Conservation (phyloP, 257 asterid species). For the Cynanchum wilfordii region DNA sequence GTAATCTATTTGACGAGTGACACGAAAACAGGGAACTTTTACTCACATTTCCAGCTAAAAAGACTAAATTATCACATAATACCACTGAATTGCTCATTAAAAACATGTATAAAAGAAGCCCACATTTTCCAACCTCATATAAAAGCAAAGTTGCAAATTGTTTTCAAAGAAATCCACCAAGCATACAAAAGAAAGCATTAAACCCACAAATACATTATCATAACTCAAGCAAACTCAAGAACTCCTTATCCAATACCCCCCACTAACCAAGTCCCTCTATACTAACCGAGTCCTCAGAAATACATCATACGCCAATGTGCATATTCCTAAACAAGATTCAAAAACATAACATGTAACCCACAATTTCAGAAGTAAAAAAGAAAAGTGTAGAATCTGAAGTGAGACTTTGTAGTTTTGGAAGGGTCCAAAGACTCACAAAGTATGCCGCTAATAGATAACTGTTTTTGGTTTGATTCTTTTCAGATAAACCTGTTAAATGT, state of each 20-base stretch:
- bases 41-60: conserved; percentile 29
- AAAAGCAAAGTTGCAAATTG: conserved; percentile 37
- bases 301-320: neutral
- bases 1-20: conserved; percentile 25
- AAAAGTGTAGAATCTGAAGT: conserved; percentile 1
- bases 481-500: conserved; percentile 32
- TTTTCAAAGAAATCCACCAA: conserved; percentile 26
- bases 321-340: neutral
- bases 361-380: neutral
- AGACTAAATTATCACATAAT: conserved; percentile 50
- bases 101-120: conserved; percentile 44
- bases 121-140: conserved; percentile 62
- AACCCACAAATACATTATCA: conserved; percentile 34
- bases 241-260: conserved; percentile 5
- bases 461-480: conserved; percentile 30
- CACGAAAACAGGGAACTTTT: conserved; percentile 25
- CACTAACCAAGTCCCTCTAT: conserved; percentile 7
- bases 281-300: neutral
- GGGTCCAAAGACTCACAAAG: conserved; percentile 11
- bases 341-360: neutral
- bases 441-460: conserved; percentile 29
- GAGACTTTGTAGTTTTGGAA: conserved; percentile 15
- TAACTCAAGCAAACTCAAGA: conserved; percentile 18
- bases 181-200: conserved; percentile 25
- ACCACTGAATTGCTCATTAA: conserved; percentile 88